Conservation (phyloP, 1,284 basidiomycete genomes). For the Neolentinus lepideus region DNA sequence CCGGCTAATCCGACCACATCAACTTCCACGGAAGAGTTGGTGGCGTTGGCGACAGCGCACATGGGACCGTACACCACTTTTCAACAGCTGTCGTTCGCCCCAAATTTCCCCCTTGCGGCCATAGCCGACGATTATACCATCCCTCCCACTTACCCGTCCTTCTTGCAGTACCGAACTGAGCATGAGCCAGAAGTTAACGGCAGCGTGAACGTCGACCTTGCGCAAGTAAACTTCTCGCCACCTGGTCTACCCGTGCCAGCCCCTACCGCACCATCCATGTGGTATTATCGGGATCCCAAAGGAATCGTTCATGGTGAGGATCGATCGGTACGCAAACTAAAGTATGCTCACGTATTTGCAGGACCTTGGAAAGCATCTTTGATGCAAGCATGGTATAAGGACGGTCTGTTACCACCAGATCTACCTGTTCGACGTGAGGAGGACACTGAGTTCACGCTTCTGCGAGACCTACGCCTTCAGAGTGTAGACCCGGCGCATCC, state of each 20-base stretch:
- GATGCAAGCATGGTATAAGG: constrained; percentile 83
- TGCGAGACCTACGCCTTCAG: constrained; percentile 68
- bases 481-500: constrained; percentile 72
- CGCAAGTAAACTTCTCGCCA: constrained; percentile 64
- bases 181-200: constrained; percentile 49
- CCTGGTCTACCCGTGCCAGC: constrained; percentile 69
- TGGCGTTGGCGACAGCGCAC: constrained; percentile 57
- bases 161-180: constrained; percentile 59
- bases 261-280: constrained; percentile 56
- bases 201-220: constrained; percentile 35
- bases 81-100: constrained; percentile 78
- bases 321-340: constrained; percentile 1
- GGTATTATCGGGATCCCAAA: constrained; percentile 79
- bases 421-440: constrained; percentile 72
- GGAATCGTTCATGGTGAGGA: constrained; percentile 64
- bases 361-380: constrained; percentile 80
- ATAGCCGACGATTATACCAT: constrained; percentile 86
- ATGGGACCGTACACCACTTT: constrained; percentile 83
- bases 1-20: constrained; percentile 2
- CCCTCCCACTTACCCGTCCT: constrained; percentile 76
- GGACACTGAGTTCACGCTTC: constrained; percentile 54
- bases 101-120: constrained; percentile 76
- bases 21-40: constrained; percentile 51
- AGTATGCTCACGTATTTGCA: constrained; percentile 19
- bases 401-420: constrained; percentile 70